These are phyloP conservation scores for Acephala macrosclerotiorum DNA, from an alignment of 2,329 filamentous ascomycete species.

Conservation along the genomic window DNA sequence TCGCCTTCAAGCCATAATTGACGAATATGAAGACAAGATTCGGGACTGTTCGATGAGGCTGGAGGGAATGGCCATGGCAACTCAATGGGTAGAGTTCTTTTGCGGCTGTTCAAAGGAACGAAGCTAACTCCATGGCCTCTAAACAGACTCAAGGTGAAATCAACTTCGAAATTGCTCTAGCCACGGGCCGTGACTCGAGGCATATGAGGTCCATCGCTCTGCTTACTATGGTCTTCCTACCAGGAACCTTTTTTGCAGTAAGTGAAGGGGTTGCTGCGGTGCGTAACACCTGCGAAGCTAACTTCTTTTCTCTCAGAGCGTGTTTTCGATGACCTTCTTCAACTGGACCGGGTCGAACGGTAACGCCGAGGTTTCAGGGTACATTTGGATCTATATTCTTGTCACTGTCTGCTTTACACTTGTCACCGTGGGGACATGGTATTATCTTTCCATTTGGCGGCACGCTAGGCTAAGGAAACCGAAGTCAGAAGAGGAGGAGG, in stretches of 20 bases:
- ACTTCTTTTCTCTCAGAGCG: constrained; percentile 9
- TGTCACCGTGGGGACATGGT: neutral
- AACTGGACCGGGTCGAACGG: constrained; percentile 15
- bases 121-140: neutral
- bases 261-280: neutral
- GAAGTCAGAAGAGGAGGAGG: neutral
- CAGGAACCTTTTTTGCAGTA: constrained; percentile 49
- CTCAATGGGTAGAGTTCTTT: constrained; percentile 43
- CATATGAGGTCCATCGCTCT: constrained; percentile 51
- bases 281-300: neutral
- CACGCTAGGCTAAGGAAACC: neutral
- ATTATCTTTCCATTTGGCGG: neutral
- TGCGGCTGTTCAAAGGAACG: neutral
- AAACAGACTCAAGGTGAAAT: constrained; percentile 17
- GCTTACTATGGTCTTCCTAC: constrained; percentile 51
- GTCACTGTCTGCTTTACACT: neutral
- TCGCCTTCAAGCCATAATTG: constrained; percentile 14
- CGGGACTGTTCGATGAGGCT: constrained; percentile 46
- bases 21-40: constrained; percentile 45
- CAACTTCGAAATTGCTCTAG: constrained; percentile 20
- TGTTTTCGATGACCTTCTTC: constrained; percentile 26
- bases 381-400: constrained; percentile 3
- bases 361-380: neutral
- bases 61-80: constrained; percentile 47
- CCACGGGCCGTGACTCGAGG: constrained; percentile 17